Conservation (phyloP, 1,284 basidiomycete genomes). For the Cryptococcus depauperatus region DNA sequence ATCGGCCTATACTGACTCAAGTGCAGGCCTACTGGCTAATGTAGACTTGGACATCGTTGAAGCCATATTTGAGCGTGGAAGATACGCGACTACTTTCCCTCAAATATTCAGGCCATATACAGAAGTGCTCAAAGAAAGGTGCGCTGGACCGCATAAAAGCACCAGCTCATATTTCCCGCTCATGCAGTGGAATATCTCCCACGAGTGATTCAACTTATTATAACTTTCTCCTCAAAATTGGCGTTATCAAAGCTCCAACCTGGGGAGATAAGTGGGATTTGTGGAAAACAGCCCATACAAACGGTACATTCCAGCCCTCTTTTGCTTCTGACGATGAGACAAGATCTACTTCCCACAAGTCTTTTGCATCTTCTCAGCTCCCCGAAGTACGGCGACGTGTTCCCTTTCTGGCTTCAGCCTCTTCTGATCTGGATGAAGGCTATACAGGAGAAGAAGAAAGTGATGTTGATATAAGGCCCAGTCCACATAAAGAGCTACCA, state of each 20-base stretch:
- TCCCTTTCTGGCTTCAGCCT: conserved; percentile 37
- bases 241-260: conserved; percentile 37
- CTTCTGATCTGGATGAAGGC: conserved; percentile 40
- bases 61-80: conserved; percentile 31
- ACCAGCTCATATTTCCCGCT: neutral
- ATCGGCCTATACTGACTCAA: conserved; percentile 13
- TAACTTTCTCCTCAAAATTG: conserved; percentile 42
- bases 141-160: conserved; percentile 1
- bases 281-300: conserved; percentile 23
- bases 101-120: conserved; percentile 32
- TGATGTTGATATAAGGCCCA: conserved; percentile 1
- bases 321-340: neutral
- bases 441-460: conserved; percentile 16
- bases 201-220: conserved; percentile 37
- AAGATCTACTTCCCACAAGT: neutral
- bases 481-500: conserved; percentile 9
- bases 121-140: conserved; percentile 33
- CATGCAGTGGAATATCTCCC: conserved; percentile 29
- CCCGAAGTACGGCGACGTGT: conserved; percentile 19
- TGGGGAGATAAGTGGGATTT: conserved; percentile 43
- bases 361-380: conserved; percentile 6
- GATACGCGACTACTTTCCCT: conserved; percentile 35
- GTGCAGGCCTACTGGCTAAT: conserved; percentile 18
- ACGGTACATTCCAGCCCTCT: neutral
- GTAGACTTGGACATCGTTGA: conserved; percentile 39